A percentile compares a stretch with the other conserved stretches of the same genome.
Conservation (phyloP, 768 basidiomycete genomes). For the Boletus tomentosulus region DNA sequence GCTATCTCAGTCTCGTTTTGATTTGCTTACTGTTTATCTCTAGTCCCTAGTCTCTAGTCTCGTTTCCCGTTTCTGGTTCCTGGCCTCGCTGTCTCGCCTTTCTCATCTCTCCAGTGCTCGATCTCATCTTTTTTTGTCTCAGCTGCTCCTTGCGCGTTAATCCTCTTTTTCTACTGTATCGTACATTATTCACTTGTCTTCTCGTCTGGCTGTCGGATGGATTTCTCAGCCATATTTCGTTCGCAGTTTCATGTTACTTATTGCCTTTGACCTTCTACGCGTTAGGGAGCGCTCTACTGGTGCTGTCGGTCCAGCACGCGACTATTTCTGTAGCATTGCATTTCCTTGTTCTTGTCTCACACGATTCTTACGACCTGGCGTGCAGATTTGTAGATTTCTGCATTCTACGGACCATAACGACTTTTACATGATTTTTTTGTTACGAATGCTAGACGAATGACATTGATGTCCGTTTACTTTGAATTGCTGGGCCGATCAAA, state of each 20-base stretch:
- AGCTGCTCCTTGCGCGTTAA: slow-evolving; percentile 33
- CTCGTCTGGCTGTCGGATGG: slow-evolving; percentile 29
- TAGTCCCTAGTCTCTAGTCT: slow-evolving; percentile 12
- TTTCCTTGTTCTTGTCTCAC: slow-evolving; percentile 18
- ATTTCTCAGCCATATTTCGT: slow-evolving; percentile 27
- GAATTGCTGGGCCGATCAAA: slow-evolving; percentile 9
- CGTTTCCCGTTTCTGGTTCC: slow-evolving; percentile 5
- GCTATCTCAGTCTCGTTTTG: slow-evolving; percentile 29
- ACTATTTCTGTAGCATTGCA: slow-evolving; percentile 34
- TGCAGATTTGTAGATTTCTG: slow-evolving; percentile 34
- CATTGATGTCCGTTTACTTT: slow-evolving; percentile 16
- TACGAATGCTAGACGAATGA: slow-evolving; percentile 27
- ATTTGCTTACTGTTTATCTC: slow-evolving; percentile 16
- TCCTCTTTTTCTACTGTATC: slow-evolving; percentile 26
- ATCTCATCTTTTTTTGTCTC: slow-evolving; percentile 15
- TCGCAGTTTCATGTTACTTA: slow-evolving; percentile 30
- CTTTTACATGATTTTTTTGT: slow-evolving; percentile 19
- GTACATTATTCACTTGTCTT: slow-evolving; percentile 28
- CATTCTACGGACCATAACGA: slow-evolving; percentile 20
- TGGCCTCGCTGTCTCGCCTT: slow-evolving; percentile 10
- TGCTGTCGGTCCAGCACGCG: slow-evolving; percentile 28
- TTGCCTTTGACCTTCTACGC: slow-evolving; percentile 34
- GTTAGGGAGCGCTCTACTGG: slow-evolving; percentile 30
- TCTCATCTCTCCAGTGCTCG: slow-evolving; percentile 12
- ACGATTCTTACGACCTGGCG: slow-evolving; percentile 12